Evolutionary conservation across 139 green algal genomes (phyloP).

Genomic region (Chlamydomonas sphaeroides): DNA sequence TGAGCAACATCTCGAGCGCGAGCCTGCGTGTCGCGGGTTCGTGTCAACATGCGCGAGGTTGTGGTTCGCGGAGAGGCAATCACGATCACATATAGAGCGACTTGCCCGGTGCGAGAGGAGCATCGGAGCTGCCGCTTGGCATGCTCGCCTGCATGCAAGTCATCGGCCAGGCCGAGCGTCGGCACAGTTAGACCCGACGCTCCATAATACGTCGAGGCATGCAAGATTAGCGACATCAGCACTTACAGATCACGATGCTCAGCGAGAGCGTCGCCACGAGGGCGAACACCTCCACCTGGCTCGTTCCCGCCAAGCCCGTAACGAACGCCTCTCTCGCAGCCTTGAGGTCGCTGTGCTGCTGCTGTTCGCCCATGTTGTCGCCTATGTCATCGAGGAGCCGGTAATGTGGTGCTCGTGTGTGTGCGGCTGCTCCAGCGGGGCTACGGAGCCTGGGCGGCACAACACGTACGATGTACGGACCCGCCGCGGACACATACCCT

Average conservation of each 20-base stretch:
- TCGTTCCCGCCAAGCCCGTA: constrained; percentile 57
- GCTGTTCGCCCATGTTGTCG: too few species aligned
- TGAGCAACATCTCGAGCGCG: constrained; percentile 28
- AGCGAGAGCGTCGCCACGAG: constrained; percentile 49
- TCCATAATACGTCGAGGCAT: not conserved
- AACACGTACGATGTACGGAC: too few species aligned
- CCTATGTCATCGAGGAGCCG: too few species aligned
- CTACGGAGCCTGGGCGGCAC: too few species aligned
- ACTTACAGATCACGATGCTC: constrained; percentile 44
- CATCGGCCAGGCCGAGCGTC: too few species aligned
- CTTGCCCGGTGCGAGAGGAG: too few species aligned
- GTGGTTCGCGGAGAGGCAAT: too few species aligned
- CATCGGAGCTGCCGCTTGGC: not conserved
- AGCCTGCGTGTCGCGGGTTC: not conserved
- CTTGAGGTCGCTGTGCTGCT: not conserved
- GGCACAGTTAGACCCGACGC: not conserved
- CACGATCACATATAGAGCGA: not conserved
- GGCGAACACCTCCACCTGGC: constrained; percentile 60
- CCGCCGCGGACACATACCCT: too few species aligned
- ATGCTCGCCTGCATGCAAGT: not conserved
- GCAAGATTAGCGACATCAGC: not conserved
- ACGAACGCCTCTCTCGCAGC: constrained; percentile 77
- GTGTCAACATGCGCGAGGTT: not conserved
- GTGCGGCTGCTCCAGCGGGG: too few species aligned
- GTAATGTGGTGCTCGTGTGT: too few species aligned